Evolutionary conservation across 306 rosid genomes (phyloP).

Genomic region (peach (Prunus persica)): Prunus_persica_NCBIv2 NC_034016.1:10970001-10970500

Average conservation of each 20-base stretch:
- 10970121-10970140: slow-evolving; percentile 63
- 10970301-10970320: background rate
- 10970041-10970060: slow-evolving; percentile 38
- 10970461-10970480: background rate
- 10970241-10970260: slow-evolving; percentile 53
- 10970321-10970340: background rate
- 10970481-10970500: background rate
- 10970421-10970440: background rate
- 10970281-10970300: slow-evolving; percentile 34
- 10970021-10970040: slow-evolving; percentile 43
- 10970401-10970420: background rate
- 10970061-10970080: slow-evolving; percentile 43
- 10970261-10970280: slow-evolving; percentile 59
- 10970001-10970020: slow-evolving; percentile 62
- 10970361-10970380: background rate
- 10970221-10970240: slow-evolving; percentile 47
- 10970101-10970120: slow-evolving; percentile 58
- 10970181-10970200: slow-evolving; percentile 48
- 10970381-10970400: slow-evolving; percentile 6
- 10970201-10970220: slow-evolving; percentile 43
- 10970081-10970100: slow-evolving; percentile 47
- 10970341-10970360: background rate
- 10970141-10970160: slow-evolving; percentile 58
- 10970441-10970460: slow-evolving; percentile 1
- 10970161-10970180: slow-evolving; percentile 57